Base-by-base conservation (phyloP, 345 rosid species). In the Brassica incana region DNA sequence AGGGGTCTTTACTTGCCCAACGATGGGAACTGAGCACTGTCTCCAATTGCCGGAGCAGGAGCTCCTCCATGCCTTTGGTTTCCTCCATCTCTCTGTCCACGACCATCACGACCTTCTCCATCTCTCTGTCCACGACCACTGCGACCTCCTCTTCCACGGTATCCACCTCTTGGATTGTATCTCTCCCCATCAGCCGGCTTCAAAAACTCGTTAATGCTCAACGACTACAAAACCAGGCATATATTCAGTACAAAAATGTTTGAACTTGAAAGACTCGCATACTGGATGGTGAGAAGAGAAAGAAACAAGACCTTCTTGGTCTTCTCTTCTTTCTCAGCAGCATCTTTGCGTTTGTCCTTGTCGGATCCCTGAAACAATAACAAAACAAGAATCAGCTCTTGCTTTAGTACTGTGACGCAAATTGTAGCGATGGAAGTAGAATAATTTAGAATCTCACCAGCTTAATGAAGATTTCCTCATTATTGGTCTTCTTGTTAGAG, bases 321-420 rank as follows among this genome's bases (percentile, higher is more conserved):
- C 71, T 83, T 88, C 83, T 87, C 90, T 50, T 87, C 90, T 74
- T 85, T 89, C 50, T 91, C 93, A 12, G 78, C 33, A 35, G 91
- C 88, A 74, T 91, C 93, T 82, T 73, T 91, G 76, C 81, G 83
- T 81, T 86, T 90, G 69, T 89, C 93, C 83, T 89, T 91, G 1
- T 91, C 96, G 65, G 88, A 86, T 48, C 90, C 90, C 93, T 91
- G 43, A 15, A 30, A 63, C 33, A 70, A 27, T 48, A 9, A 67
- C 32, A 23, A 8, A 38, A n/a, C 4, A 38, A 8, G 48, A 33
- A 18, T 73, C 38, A 74, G 18, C 4, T 7, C 8, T 45, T 77
- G 48, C 23, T 62, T 9, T 15, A 54, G 2, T 54, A 16, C 18
- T 7, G 25, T 54, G 10, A 15, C 2, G 18, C 56, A 50, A 50